Evolutionary conservation across 2,329 filamentous ascomycete species (phyloP).

Genomic region (Salinomyces thailandicus): DNA sequence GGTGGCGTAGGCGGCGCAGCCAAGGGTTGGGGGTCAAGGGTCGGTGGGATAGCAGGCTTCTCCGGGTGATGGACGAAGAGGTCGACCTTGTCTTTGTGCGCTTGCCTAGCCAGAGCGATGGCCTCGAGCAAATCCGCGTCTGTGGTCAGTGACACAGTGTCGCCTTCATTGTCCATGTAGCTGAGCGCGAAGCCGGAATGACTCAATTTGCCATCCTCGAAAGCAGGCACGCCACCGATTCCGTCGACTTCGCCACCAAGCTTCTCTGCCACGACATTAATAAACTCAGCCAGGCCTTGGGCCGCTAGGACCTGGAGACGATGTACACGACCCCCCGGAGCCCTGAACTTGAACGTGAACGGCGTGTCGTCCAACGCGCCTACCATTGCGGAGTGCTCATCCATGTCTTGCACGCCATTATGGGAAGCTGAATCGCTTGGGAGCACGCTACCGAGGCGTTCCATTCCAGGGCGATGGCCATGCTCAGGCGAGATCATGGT

Average conservation of each 20-base stretch:
- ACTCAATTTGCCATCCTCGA: slow-evolving; percentile 69
- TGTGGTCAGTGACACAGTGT: slow-evolving; percentile 92
- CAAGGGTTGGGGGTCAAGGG: slow-evolving; percentile 49
- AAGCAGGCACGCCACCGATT: slow-evolving; percentile 68
- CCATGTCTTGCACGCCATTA: slow-evolving; percentile 63
- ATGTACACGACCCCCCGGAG: slow-evolving; percentile 87
- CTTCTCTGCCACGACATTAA: slow-evolving; percentile 69
- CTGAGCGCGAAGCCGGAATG: slow-evolving; percentile 79
- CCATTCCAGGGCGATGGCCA: slow-evolving; percentile 44
- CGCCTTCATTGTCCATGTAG: slow-evolving; percentile 93
- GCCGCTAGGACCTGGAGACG: slow-evolving; percentile 74
- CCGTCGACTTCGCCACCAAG: slow-evolving; percentile 72
- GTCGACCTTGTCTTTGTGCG: slow-evolving; percentile 83
- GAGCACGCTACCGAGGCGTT: slow-evolving; percentile 73
- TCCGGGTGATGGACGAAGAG: slow-evolving; percentile 91
- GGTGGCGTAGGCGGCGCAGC: slow-evolving; percentile 42
- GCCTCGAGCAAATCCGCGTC: slow-evolving; percentile 89
- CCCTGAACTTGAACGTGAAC: slow-evolving; percentile 99
- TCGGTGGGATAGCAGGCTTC: slow-evolving; percentile 65
- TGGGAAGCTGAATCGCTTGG: slow-evolving; percentile 94
- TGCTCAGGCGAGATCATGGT: slow-evolving; percentile 68
- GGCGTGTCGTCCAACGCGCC: slow-evolving; percentile 59
- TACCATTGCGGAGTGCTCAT: slow-evolving; percentile 53
- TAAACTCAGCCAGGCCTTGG: slow-evolving; percentile 69
- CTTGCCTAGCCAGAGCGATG: slow-evolving; percentile 68